Conservation (phyloP, 2,329 filamentous ascomycete genomes). For the Zasmidium cellare region DNA sequence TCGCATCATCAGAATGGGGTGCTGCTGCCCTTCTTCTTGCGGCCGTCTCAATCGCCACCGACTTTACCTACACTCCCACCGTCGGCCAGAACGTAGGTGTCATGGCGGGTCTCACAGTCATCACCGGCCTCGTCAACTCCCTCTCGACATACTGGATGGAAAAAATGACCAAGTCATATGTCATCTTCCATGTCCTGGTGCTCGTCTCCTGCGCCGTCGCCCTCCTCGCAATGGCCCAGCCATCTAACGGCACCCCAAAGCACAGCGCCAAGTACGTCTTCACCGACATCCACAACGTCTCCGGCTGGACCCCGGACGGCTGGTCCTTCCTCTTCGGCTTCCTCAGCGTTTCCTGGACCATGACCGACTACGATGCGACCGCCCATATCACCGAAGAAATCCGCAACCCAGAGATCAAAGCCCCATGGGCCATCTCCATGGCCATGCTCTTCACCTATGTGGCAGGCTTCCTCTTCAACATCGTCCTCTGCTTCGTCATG, state of each 20-base stretch:
- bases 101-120: constrained; percentile 55
- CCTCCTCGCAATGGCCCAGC: constrained; percentile 49
- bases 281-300: constrained; percentile 52
- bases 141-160: constrained; percentile 60
- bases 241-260: constrained; percentile 43
- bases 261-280: constrained; percentile 57
- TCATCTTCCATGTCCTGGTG: constrained; percentile 57
- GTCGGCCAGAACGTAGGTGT: constrained; percentile 52
- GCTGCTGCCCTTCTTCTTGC: constrained; percentile 58
- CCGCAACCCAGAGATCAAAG: constrained; percentile 51
- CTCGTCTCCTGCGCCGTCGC: constrained; percentile 54
- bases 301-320: constrained; percentile 56
- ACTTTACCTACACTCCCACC: constrained; percentile 41
- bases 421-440: constrained; percentile 57
- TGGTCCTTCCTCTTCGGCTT: constrained; percentile 63
- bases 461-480: constrained; percentile 58
- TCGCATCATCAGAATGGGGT: constrained; percentile 60
- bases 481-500: constrained; percentile 60
- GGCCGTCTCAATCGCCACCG: constrained; percentile 50
- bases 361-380: constrained; percentile 57
- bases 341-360: constrained; percentile 60
- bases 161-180: constrained; percentile 59
- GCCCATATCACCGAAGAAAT: constrained; percentile 56
- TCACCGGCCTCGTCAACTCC: constrained; percentile 56
- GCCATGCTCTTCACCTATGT: constrained; percentile 59